Conservation (phyloP, 2,329 filamentous ascomycete species). For the Aspergillus glaucus region DNA sequence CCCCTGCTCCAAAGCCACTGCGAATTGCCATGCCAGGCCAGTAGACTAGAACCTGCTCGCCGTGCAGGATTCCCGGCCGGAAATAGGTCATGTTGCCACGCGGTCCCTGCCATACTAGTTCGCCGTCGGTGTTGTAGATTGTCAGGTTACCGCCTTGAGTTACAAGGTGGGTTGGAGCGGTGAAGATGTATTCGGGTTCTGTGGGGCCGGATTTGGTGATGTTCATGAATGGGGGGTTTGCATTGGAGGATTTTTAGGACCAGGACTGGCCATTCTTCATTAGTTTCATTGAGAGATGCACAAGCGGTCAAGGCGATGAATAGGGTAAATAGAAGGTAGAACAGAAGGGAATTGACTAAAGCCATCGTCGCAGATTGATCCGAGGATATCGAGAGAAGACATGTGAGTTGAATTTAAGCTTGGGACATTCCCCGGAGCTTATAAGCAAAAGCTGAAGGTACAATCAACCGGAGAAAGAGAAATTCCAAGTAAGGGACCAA, state of each 20-base stretch:
- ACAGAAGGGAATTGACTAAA: no score
- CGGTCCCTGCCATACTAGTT: slow-evolving; percentile 22
- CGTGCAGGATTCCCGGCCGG: slow-evolving; percentile 15
- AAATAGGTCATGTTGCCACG: slow-evolving; percentile 10
- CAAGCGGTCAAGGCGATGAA: no score
- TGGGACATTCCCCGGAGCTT: no score
- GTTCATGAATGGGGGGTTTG: slow-evolving; percentile 12
- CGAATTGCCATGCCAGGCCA: slow-evolving; percentile 15
- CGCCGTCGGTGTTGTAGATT: slow-evolving; percentile 19
- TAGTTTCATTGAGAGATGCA: no score
- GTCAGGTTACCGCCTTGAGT: slow-evolving; percentile 5
- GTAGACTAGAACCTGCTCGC: slow-evolving; percentile 18
- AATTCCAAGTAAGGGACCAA: no score
- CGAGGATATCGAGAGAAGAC: no score
- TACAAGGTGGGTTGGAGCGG: slow-evolving; percentile 6
- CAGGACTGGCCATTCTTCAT: slow-evolving; percentile 13
- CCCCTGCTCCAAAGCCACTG: slow-evolving; percentile 13
- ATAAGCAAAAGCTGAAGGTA: no score
- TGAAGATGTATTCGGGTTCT: slow-evolving; percentile 18
- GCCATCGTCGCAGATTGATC: no score
- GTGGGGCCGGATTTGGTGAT: slow-evolving; percentile 19
- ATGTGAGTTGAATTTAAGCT: no score
- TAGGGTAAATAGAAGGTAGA: no score
- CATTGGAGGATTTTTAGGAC: slow-evolving; percentile 10
- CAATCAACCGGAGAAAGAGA: no score